Percentiles rank a stretch among this genome's conserved stretches.
Conservation (phyloP, 2,329 filamentous ascomycete species). For the Sphaceloma murrayae region DNA sequence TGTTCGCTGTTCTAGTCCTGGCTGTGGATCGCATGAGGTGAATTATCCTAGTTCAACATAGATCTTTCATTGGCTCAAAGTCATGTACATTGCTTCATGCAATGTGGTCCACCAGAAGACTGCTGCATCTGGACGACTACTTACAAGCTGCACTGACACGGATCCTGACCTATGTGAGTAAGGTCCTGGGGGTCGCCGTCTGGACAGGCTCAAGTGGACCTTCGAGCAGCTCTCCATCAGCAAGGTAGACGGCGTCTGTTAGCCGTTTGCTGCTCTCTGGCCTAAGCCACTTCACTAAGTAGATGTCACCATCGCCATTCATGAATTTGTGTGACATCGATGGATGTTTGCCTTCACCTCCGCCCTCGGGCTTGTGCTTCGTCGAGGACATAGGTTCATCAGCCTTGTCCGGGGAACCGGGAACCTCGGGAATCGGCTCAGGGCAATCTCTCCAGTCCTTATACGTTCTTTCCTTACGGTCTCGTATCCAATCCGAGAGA, state of each 20-base stretch:
- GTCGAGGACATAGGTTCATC: too few species aligned
- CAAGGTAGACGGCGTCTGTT: not conserved
- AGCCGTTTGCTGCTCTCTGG: not conserved
- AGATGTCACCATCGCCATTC: not conserved
- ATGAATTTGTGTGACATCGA: too few species aligned
- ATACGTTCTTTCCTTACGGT: not conserved
- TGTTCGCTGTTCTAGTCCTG: too few species aligned
- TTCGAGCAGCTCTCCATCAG: not conserved
- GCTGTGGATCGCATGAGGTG: too few species aligned
- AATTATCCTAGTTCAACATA: too few species aligned
- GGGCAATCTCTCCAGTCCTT: not conserved
- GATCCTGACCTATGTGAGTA: not conserved
- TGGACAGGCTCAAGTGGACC: not conserved
- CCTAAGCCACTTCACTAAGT: not conserved
- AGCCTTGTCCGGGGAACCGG: not conserved
- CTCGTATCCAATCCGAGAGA: not conserved
- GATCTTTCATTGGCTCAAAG: too few species aligned
- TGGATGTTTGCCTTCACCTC: not conserved
- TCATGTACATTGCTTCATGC: too few species aligned
- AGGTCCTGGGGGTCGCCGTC: not conserved
- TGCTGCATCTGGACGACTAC: too few species aligned
- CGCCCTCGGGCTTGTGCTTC: not conserved
- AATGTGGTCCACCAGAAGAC: too few species aligned
- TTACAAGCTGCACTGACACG: too few species aligned
- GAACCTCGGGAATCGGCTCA: not conserved